phyloP scores from a whole-genome alignment of 495 filamentous ascomycete genomes.

The Penicillium steckii region DNA sequence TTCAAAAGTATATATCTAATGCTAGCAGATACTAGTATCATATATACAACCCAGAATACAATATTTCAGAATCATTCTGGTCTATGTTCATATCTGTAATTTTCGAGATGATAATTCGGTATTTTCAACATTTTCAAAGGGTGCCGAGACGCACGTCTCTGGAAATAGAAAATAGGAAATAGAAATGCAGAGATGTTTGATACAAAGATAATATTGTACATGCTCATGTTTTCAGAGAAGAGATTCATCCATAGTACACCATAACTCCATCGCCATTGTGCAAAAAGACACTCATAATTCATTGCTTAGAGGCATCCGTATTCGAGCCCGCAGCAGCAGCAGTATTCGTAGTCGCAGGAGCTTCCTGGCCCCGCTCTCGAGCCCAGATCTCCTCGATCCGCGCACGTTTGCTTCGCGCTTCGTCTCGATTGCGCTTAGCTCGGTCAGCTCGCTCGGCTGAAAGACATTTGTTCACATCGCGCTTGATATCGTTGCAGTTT shows the following conservation, averaged over 20 bases:
- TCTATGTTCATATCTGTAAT: no score
- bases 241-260: constrained; percentile 4
- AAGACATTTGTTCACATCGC: constrained; percentile 77
- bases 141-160: no score
- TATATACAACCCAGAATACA: no score
- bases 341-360: constrained; percentile 5
- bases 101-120: no score
- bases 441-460: constrained; percentile 73
- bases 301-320: constrained; percentile 13
- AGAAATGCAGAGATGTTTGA: background rate
- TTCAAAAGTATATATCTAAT: constrained; percentile 6
- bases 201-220: background rate
- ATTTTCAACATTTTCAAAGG: no score
- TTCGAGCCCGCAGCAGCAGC: background rate
- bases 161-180: no score
- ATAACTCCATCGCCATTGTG: background rate
- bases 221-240: constrained; percentile 9
- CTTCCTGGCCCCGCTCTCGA: constrained; percentile 48
- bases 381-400: constrained; percentile 73
- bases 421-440: constrained; percentile 72
- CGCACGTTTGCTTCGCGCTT: constrained; percentile 64
- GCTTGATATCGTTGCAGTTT: constrained; percentile 85
- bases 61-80: no score
- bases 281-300: constrained; percentile 2
- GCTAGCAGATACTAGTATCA: no score